A percentile compares a stretch with the other conserved stretches of the same genome.
phyloP scores from a whole-genome alignment of 106 monocot species.

The Posidonia australis region DNA sequence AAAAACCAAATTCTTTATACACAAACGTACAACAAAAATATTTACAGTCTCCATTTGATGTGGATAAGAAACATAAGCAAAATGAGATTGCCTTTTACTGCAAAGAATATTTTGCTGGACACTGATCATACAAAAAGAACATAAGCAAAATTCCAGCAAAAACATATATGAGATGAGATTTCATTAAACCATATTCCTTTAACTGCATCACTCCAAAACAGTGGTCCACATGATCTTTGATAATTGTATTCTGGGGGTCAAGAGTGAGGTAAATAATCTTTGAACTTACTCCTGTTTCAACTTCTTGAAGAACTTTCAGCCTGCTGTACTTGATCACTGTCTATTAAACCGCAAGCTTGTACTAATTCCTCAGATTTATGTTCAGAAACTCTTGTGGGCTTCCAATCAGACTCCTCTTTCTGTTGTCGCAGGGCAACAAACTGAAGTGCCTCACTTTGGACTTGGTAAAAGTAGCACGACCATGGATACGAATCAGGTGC shows the following conservation, averaged over 20 bases:
- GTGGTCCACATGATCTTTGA: too few species aligned
- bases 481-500: constrained; percentile 81
- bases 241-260: too few species aligned
- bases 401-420: constrained; percentile 64
- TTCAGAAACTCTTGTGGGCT: constrained; percentile 47
- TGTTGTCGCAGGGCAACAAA: constrained; percentile 54
- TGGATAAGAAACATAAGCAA: too few species aligned
- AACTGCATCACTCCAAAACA: too few species aligned
- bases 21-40: not conserved
- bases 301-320: not conserved
- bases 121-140: too few species aligned
- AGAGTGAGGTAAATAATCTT: not conserved
- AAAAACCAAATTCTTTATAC: not conserved
- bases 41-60: too few species aligned
- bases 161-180: too few species aligned
- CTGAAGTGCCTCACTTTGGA: constrained; percentile 76
- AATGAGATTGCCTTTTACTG: too few species aligned
- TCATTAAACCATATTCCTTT: too few species aligned
- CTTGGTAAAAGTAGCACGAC: constrained; percentile 82
- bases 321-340: not conserved
- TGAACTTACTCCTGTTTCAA: not conserved
- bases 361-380: not conserved
- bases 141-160: too few species aligned
- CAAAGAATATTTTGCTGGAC: too few species aligned
- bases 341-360: not conserved